These are phyloP conservation scores for Lagenidium giganteum DNA, from an alignment of 352 stramenopile species.

Conservation along the genomic window DNA sequence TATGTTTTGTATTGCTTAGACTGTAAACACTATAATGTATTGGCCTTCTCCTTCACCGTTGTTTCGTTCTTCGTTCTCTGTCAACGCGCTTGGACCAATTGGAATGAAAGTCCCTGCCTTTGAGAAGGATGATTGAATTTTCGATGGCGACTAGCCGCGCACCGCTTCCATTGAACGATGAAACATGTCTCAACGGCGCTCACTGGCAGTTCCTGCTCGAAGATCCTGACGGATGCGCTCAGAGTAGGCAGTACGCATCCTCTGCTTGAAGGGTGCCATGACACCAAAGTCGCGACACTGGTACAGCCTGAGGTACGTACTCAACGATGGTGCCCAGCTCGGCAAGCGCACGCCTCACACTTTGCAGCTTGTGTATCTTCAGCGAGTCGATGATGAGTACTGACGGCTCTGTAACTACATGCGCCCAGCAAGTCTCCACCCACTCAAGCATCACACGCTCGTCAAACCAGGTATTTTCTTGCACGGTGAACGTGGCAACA, in stretches of 20 bases:
- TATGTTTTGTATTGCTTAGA: too few relatives aligned
- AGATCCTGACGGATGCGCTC: not conserved
- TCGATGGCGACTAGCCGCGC: too few relatives aligned
- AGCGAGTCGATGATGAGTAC: conserved; percentile 10
- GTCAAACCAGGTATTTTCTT: conserved; percentile 12
- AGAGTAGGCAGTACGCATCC: not conserved
- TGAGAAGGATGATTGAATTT: too few relatives aligned
- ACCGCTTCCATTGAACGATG: conserved; percentile 3
- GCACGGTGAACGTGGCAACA: conserved; percentile 5
- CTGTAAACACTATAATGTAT: too few relatives aligned
- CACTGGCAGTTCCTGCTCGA: not conserved
- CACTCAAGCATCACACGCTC: conserved; percentile 14
- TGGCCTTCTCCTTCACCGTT: too few relatives aligned
- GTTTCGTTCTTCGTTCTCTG: too few relatives aligned
- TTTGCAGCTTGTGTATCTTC: conserved; percentile 2
- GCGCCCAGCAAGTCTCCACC: conserved; percentile 8
- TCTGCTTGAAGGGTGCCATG: conserved; percentile 7
- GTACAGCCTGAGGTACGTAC: conserved; percentile 6
- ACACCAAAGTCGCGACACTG: conserved; percentile 5
- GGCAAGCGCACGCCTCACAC: not conserved
- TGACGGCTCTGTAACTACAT: conserved; percentile 1
- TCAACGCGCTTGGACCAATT: too few relatives aligned
- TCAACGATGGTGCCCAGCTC: conserved; percentile 3
- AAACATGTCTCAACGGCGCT: conserved; percentile 7
- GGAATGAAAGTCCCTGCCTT: too few relatives aligned